A percentile compares a stretch with the other conserved stretches of the same genome.
phyloP scores from a whole-genome alignment of 495 filamentous ascomycete species.

The Immersiella caudata region DNA sequence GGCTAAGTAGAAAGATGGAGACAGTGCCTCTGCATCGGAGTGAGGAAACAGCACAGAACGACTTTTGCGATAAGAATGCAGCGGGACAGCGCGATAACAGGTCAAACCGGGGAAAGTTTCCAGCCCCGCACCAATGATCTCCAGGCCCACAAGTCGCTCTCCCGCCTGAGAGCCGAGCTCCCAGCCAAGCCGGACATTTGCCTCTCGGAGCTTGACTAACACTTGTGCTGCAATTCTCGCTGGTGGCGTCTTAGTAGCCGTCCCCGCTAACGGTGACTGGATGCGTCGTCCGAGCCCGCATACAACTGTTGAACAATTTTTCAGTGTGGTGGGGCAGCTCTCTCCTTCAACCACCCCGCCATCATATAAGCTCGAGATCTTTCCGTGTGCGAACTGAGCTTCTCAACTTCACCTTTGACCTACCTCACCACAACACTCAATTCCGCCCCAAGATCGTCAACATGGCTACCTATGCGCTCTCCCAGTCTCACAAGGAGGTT shows the following conservation, averaged over 20 bases:
- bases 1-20: background rate
- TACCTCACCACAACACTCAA: constrained; percentile 17
- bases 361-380: constrained; percentile 13
- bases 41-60: background rate
- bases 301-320: constrained; percentile 7
- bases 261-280: background rate
- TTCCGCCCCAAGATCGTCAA: constrained; percentile 20
- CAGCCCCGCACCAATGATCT: background rate
- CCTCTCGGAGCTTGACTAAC: background rate
- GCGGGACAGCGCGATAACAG: background rate
- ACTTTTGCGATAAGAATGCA: background rate
- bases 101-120: background rate
- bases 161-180: background rate
- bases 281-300: background rate
- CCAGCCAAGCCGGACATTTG: background rate
- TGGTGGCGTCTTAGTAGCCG: background rate
- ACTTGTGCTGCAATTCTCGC: background rate
- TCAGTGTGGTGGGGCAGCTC: constrained; percentile 30
- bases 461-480: constrained; percentile 76
- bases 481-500: constrained; percentile 85
- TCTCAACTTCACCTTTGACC: constrained; percentile 9
- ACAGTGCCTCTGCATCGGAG: background rate
- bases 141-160: background rate
- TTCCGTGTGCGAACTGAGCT: constrained; percentile 3
- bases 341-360: constrained; percentile 20